Evolutionary conservation across 768 basidiomycete genomes (phyloP), one percentile per base, ranked within the genome.

Genomic region (Calvatia gigantea): DNA sequence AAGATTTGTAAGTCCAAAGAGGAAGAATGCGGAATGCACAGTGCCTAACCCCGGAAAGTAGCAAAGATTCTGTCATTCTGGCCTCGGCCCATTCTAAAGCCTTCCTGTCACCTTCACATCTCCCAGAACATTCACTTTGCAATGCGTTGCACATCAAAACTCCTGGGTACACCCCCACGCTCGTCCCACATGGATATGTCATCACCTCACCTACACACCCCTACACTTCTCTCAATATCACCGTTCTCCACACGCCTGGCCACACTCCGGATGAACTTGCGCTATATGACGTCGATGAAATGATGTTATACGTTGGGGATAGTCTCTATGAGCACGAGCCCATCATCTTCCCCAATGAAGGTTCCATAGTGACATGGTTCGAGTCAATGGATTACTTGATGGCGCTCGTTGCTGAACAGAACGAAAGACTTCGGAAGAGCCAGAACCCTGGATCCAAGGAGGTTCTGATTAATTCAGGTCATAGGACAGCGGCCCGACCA

Each of bases 201-300:
- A 66, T 81, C 53, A 59, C 60, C 4, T 66, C 68, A 28, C 61
- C 63, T 2, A 53, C 57, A 9, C 41, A 61, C 31, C 44, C 51
- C 35, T 58, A 59, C 17, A 48, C 63, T 3, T 58, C 70, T 0
- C 64, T 78, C 0, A 74, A 73, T 1, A 58, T 84, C 23, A 70
- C 58, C 2, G 67, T 82, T 53, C 68, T 83, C 52, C 82, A 84
- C 57, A 82, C 80, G 0, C 81, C 82, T 0, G 81, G 82, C 25
- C 83, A 84, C 56, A 83, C 78, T 0, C 82, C 82, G 2, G 83
- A 84, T 66, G 76, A 81, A 60, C 64, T 82, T n/a, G 81, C 80
- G 0, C 58, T 82, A 3, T 84, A 79, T 68, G 79, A 83, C 52
- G 67, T 64, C 11, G 63, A 58, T 5, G 82, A 83, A 50, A 67